Evolutionary conservation across 176 grass and related monocot species (phyloP).

Genomic region (Oryza longistaminata): DNA sequence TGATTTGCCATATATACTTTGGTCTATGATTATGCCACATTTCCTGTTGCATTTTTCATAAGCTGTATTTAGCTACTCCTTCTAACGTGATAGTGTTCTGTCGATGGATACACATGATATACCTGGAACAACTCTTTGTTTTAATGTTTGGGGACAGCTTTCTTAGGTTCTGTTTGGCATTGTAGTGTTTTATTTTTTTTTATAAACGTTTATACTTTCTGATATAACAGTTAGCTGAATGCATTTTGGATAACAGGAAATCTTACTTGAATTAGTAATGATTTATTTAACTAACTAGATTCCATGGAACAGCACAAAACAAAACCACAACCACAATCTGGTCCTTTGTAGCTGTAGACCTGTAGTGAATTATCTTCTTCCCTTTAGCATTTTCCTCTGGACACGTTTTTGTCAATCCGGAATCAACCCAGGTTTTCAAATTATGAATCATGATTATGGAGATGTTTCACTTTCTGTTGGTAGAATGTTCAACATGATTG

Average conservation of each 20-base stretch:
- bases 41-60: constrained; percentile 5
- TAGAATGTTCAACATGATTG: constrained; percentile 2
- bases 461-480: neutral
- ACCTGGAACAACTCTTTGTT: neutral
- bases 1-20: constrained; percentile 15
- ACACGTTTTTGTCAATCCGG: neutral
- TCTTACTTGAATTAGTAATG: neutral
- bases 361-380: constrained; percentile 13
- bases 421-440: neutral
- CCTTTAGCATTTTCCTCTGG: constrained; percentile 8
- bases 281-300: neutral
- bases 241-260: neutral
- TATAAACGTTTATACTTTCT: neutral
- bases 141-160: neutral
- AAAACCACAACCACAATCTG: neutral
- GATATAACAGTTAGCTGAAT: neutral
- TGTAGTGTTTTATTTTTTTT: neutral
- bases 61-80: constrained; percentile 12
- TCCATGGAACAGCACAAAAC: neutral
- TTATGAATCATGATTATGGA: neutral
- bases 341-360: neutral
- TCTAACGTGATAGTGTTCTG: neutral
- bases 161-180: neutral
- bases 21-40: neutral
- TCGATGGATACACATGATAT: neutral